Evolutionary conservation across 2,329 filamentous ascomycete genomes (phyloP).

Genomic region (Arthrobotrys sphaeroides): DNA sequence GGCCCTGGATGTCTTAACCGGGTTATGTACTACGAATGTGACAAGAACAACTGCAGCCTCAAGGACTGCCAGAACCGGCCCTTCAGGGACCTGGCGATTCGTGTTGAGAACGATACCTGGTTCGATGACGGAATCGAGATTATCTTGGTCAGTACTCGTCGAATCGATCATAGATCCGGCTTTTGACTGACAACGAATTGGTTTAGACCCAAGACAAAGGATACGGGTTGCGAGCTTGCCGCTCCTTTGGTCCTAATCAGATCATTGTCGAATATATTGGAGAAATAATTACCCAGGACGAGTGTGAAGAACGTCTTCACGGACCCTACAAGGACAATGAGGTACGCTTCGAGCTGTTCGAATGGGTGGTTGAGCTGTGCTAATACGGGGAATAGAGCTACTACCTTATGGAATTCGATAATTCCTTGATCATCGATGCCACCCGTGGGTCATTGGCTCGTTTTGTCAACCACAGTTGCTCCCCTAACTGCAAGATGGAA

Average conservation of each 20-base stretch:
- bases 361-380: not conserved
- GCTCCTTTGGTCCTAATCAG: conserved; percentile 85
- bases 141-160: conserved; percentile 66
- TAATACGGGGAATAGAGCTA: conserved; percentile 73
- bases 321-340: conserved; percentile 93
- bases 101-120: conserved; percentile 80
- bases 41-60: conserved; percentile 85
- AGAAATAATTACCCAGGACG: conserved; percentile 93
- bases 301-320: conserved; percentile 93
- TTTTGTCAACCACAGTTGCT: conserved; percentile 88
- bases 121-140: conserved; percentile 95
- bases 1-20: conserved; percentile 91
- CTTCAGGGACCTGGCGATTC: conserved; percentile 80
- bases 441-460: conserved; percentile 94
- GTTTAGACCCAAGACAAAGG: conserved; percentile 80
- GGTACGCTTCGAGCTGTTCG: conserved; percentile 66
- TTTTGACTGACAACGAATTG: not conserved
- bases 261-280: conserved; percentile 99
- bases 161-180: not conserved
- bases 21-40: conserved; percentile 97
- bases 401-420: conserved; percentile 98
- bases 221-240: conserved; percentile 89
- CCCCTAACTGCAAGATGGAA: conserved; percentile 96
- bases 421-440: conserved; percentile 98
- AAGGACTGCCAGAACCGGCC: conserved; percentile 83